Base-by-base conservation (phyloP, 2,329 filamentous ascomycete species). In the Neospermospora avenae region DNA sequence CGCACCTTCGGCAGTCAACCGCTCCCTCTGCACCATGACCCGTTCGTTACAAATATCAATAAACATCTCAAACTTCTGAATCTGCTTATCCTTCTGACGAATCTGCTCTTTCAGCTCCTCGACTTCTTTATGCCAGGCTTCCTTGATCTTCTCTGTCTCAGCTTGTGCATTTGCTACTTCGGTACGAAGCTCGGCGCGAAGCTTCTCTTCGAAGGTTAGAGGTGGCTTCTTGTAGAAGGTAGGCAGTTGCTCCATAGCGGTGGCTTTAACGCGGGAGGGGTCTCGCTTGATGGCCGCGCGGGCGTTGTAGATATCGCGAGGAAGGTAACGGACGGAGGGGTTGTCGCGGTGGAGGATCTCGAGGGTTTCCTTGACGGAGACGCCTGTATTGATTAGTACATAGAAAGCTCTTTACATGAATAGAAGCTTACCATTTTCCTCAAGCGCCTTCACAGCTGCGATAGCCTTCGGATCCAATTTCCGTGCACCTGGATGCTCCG, bases 401-500 rank as follows among this genome's bases (percentile, higher is more conserved):
- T 59, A 48, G 60, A 5, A 22, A 18, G n/a, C 35, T 14, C 7
- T 39, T 18, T 20, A 10, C 8, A 37, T 22, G 58, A 41, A 35
- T 39, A 25, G 48, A 35, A 55, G 76, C 78, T 70, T 81, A 87
- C 85, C 85, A 71, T 80, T 83, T 69, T 87, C 84, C 73, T 87
- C 87, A 3, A 88, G 77, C 58, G 82, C 78, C 70, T 87, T 88
- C 35, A 88, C 85, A 34, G 84, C 84, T 54, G 84, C 84, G 55
- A 88, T 84, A 80, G 87, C 87, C 71, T 84, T 85, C 69, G 83
- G 86, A 68, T 87, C 84, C 45, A 88, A 74, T 65, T 87, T 87
- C 63, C 85, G 78, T 16, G 85, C 85, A 3, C 85, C 85, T 22
- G 85, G 85, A 68, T 88, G 85, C 60, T 86, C 77, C n/a, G 84